A percentile compares a stretch with the other conserved stretches of the same genome.
Evolutionary conservation across 106 monocot genomes (phyloP).

Genomic region (Dioscorea dumetorum): DNA sequence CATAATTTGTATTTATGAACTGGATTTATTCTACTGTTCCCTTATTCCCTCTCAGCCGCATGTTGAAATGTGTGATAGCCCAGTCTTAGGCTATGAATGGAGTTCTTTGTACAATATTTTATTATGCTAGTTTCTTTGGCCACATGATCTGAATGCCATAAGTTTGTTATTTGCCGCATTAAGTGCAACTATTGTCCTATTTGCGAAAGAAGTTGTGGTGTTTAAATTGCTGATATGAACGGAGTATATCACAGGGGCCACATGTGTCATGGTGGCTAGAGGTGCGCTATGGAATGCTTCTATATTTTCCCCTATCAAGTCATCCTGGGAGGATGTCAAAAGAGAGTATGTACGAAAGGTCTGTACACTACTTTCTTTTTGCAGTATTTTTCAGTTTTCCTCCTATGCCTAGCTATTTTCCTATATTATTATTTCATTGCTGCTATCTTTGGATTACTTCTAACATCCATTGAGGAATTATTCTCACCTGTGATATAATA

Average conservation of each 20-base stretch:
- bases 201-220: no score
- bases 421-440: background rate
- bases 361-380: background rate
- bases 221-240: no score
- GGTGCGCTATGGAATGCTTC: slow-evolving; percentile 99
- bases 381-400: background rate
- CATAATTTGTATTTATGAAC: background rate
- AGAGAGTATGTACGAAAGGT: slow-evolving; percentile 93
- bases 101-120: background rate
- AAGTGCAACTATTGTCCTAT: no score
- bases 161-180: no score
- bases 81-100: no score
- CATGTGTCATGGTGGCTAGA: slow-evolving; percentile 94
- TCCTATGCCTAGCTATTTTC: background rate
- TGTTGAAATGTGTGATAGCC: no score
- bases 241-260: slow-evolving; percentile 47
- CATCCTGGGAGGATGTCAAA: slow-evolving; percentile 82
- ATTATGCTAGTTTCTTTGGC: background rate
- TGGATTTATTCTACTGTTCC: background rate
- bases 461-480: background rate
- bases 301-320: slow-evolving; percentile 67
- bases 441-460: background rate
- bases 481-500: slow-evolving; percentile 13
- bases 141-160: background rate
- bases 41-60: no score